Evolutionary conservation across 2,329 filamentous ascomycete genomes (phyloP).

Genomic region (Beauveria sp.): DNA sequence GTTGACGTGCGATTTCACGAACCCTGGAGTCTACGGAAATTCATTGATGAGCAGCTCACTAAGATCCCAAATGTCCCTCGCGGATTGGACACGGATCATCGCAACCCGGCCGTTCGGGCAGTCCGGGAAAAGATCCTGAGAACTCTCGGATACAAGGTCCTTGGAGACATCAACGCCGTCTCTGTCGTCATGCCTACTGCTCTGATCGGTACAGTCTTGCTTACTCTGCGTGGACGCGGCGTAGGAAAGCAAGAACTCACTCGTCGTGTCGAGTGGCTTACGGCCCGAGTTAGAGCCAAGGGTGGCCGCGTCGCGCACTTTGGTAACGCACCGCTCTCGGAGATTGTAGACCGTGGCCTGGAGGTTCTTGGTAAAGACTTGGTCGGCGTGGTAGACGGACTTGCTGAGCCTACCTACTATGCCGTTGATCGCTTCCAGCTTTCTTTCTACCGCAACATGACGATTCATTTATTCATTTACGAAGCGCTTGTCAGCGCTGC

Average conservation of each 20-base stretch:
- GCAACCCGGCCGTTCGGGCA: conserved; percentile 40
- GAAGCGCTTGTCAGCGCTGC: conserved; percentile 84
- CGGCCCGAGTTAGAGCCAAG: conserved; percentile 70
- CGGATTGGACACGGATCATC: conserved; percentile 36
- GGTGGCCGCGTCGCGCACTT: conserved; percentile 93
- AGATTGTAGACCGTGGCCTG: conserved; percentile 81
- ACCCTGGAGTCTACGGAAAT: conserved; percentile 82
- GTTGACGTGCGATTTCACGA: conserved; percentile 96
- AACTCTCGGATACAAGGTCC: conserved; percentile 83
- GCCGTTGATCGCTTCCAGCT: conserved; percentile 95
- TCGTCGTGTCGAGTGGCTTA: conserved; percentile 84
- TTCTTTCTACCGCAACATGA: conserved; percentile 99
- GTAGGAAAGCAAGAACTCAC: conserved; percentile 82
- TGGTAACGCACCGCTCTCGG: conserved; percentile 66
- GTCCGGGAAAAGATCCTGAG: conserved; percentile 67
- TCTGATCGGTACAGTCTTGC: conserved; percentile 83
- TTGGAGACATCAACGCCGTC: conserved; percentile 90
- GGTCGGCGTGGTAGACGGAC: conserved; percentile 68
- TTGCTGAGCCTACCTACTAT: conserved; percentile 88
- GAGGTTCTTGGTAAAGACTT: conserved; percentile 87
- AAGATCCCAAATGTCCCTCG: conserved; percentile 37
- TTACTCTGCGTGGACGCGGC: conserved; percentile 85
- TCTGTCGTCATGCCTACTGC: conserved; percentile 98
- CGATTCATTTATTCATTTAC: conserved; percentile 93
- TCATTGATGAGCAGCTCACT: conserved; percentile 68